These are phyloP conservation scores for Parachaetomium inaequale DNA, from an alignment of 495 filamentous ascomycete genomes.

Conservation along the genomic window DNA sequence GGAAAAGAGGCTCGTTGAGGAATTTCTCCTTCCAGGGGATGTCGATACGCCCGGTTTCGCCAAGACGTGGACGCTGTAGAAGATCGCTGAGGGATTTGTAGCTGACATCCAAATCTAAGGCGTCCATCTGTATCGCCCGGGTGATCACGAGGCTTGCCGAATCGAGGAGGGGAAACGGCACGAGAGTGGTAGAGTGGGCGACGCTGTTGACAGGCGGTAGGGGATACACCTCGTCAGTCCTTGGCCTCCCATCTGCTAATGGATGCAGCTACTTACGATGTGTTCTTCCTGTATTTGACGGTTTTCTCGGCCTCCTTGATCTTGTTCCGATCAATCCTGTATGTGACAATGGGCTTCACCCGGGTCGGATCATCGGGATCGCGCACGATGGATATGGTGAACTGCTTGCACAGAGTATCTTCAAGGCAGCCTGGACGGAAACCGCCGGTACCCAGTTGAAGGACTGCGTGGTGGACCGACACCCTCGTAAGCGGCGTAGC, in stretches of 20 bases:
- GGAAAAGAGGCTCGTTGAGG: constrained; percentile 17
- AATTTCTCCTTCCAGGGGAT: constrained; percentile 17
- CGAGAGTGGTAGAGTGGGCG: constrained; percentile 16
- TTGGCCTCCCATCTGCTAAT: constrained; percentile 12
- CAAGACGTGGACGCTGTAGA: constrained; percentile 12
- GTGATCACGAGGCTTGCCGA: constrained; percentile 12
- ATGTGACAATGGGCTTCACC: constrained; percentile 2
- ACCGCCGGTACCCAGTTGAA: constrained; percentile 6
- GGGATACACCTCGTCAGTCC: constrained; percentile 15
- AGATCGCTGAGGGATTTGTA: constrained; percentile 15
- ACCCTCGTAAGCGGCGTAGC: constrained; percentile 6
- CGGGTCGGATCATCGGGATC: constrained; percentile 2
- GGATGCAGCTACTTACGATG: constrained; percentile 12
- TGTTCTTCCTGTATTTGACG: constrained; percentile 10
- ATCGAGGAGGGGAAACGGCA: constrained; percentile 16
- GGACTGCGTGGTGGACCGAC: constrained; percentile 1
- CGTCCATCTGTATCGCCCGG: constrained; percentile 13
- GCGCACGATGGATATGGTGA: constrained; percentile 6
- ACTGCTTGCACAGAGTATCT: constrained; percentile 8
- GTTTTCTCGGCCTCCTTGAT: constrained; percentile 5
- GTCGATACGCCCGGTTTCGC: constrained; percentile 9
- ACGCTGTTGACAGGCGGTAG: constrained; percentile 11
- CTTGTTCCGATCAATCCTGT: constrained; percentile 8
- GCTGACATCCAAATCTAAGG: constrained; percentile 13
- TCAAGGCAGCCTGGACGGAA: constrained; percentile 5